phyloP scores from a whole-genome alignment of 2,329 filamentous ascomycete genomes.

The Diaporthe sp. region DNA sequence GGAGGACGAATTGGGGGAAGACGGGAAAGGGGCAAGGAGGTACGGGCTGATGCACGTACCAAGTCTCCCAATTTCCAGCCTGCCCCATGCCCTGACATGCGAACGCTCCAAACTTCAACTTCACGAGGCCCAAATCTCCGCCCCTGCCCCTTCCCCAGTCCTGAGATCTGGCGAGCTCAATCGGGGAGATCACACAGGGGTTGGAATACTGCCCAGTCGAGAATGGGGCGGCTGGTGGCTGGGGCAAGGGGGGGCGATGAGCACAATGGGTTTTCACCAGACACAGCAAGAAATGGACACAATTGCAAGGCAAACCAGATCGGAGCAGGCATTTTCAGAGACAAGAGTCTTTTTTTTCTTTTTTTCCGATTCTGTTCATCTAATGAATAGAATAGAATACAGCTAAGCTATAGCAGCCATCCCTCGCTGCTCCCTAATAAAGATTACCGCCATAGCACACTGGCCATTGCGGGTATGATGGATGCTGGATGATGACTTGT shows the following conservation, averaged over 20 bases:
- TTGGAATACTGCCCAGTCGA: background rate
- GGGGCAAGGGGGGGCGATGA: background rate
- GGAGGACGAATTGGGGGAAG: constrained; percentile 1
- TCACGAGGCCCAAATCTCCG: constrained; percentile 37
- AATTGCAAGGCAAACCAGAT: background rate
- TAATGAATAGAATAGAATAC: constrained; percentile 34
- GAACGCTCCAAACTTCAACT: constrained; percentile 19
- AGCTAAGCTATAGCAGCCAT: constrained; percentile 35
- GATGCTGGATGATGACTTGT: constrained; percentile 18
- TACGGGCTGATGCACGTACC: background rate
- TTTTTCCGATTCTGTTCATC: constrained; percentile 34
- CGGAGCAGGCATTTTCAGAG: constrained; percentile 20
- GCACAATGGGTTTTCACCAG: background rate
- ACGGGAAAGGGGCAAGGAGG: background rate
- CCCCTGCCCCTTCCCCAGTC: constrained; percentile 1
- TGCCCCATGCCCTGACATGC: constrained; percentile 16
- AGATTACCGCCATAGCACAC: constrained; percentile 37
- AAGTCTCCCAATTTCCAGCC: constrained; percentile 26
- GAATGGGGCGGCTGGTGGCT: constrained; percentile 8
- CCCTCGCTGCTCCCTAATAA: constrained; percentile 33
- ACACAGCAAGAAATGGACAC: background rate
- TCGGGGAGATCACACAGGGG: constrained; percentile 20
- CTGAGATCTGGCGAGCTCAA: constrained; percentile 31
- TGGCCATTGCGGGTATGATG: constrained; percentile 29
- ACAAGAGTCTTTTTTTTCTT: constrained; percentile 27